Evolutionary conservation across 2,329 filamentous ascomycete genomes (phyloP), one percentile per base, ranked within the genome.

Genomic region (Fusarium poae): DNA sequence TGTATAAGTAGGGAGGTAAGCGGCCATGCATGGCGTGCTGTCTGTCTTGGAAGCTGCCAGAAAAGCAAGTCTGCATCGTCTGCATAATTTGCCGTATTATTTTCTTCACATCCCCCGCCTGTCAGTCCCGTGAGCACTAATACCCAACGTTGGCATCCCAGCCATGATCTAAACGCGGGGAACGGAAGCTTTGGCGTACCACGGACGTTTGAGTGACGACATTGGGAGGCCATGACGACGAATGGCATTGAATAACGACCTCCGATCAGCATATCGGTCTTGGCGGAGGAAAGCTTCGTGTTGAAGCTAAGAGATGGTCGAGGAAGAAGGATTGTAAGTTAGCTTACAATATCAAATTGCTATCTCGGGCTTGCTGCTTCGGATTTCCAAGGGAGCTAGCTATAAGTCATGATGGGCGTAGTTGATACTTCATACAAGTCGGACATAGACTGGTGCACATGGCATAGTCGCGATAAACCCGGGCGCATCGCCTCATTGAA

Each of bases 131-230:
- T 69, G 65, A 66, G 61, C 66, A 62, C 55, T 51, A 57, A 12
- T 18, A 43, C 40, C 21, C n/a, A 20, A 21, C 35, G 6, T 39
- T 35, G 37, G 13, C 42, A 59, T 50, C 21, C 42, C 35, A 62
- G 60, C 54, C 51, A 55, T 65, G 62, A 46, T 66, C 34, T 50
- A 65, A 60, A 68, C 65, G 65, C 57, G 68, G 64, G 60, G 64
- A 61, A 68, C 57, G 45, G 39, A 57, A 55, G 61, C 52, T 46
- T 51, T 53, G 48, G 32, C 34, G 42, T 48, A 60, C 57, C 50
- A 66, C 48, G 48, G 29, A 58, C 60, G 61, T 42, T 65, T 39
- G 40, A 40, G 70, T 72, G 70, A 71, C 67, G 63, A 71, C 69
- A 71, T 37, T 57, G 37, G 64, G 60, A 61, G 50, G 44, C 13